Evolutionary conservation across 352 stramenopile species (phyloP).

Genomic region (Bremia lactucae): DNA sequence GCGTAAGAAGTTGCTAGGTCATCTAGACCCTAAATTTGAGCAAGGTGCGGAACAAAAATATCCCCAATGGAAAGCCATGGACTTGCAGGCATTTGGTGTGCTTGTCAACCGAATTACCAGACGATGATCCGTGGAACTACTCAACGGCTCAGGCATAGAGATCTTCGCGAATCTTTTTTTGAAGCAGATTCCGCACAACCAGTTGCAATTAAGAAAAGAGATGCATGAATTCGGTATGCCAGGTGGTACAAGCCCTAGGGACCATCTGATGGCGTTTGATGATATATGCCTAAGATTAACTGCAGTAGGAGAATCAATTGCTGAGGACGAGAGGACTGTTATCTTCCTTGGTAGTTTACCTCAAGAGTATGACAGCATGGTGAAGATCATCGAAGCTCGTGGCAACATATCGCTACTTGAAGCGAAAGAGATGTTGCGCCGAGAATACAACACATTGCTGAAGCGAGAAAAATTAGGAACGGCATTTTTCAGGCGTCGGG

Average conservation of each 20-base stretch:
- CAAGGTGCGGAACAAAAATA: too few relatives aligned
- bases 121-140: constrained; percentile 4
- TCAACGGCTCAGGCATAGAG: constrained; percentile 3
- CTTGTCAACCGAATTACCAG: constrained; percentile 10
- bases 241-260: constrained; percentile 1
- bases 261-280: constrained; percentile 14
- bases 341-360: constrained; percentile 10
- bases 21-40: too few relatives aligned
- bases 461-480: constrained; percentile 6
- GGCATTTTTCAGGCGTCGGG: constrained; percentile 3
- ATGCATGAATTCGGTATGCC: constrained; percentile 5
- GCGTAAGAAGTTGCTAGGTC: too few relatives aligned
- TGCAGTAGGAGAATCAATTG: constrained; percentile 6
- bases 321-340: constrained; percentile 10
- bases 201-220: constrained; percentile 2
- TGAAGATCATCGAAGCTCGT: too few relatives aligned
- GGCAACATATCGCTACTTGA: too few relatives aligned
- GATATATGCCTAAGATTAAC: constrained; percentile 12
- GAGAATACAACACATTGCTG: constrained; percentile 1
- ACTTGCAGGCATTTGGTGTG: constrained; percentile 15
- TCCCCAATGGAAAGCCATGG: constrained; percentile 15
- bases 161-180: constrained; percentile 7
- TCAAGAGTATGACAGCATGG: constrained; percentile 13
- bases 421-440: too few relatives aligned
- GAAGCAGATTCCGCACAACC: constrained; percentile 3